Base-by-base conservation (phyloP, 495 filamentous ascomycete species). In the Xylaria grammica region DNA sequence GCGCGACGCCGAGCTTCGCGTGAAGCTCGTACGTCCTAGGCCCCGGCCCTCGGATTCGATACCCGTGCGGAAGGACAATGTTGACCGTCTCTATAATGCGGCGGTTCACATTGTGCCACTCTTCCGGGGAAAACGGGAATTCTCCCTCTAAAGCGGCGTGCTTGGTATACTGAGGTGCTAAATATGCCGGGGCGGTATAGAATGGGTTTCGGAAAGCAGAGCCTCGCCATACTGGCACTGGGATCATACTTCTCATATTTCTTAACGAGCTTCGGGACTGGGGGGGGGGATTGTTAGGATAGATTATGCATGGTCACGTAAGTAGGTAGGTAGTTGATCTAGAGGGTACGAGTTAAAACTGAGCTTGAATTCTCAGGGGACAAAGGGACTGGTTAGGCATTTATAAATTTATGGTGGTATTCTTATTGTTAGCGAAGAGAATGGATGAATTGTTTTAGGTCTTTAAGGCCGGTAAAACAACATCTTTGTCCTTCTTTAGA, bases 51-150 rank as follows among this genome's bases (percentile, higher is more conserved):
- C 63, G 29, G 7, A 67, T 49, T 24, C 55, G 24, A 24, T 51
- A 22, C 1, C 62, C 52, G 20, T 57, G 26, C 4, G 57, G 9
- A 6, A 67, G 29, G 6, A 69, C 17, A 19, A 32, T 29, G 0
- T 69, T 61, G 2, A 69, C 54, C 0, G 67, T 71, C 19, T 53
- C 56, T 13, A 36, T 58, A 13, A 71, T 71, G 4, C 66, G 56
- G 22, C n/a, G 17, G 61, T 71, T 69, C 20, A 69, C 36, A 46
- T 67, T 69, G 6, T n/a, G 44, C 57, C 42, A 67, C 13, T 58
- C 46, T 13, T 60, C 52, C 9, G 50, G 45, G 1, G 60, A 52
- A 10, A 71, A 13, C 0, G 5, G 49, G 17, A 65, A 34, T 10
- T 32, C 49, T 0, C 42, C 42, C 1, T 42, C 55, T n/a, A 69